Evolutionary conservation across 23 red algal species (phyloP).

Genomic region (Chondrus crispus): DNA sequence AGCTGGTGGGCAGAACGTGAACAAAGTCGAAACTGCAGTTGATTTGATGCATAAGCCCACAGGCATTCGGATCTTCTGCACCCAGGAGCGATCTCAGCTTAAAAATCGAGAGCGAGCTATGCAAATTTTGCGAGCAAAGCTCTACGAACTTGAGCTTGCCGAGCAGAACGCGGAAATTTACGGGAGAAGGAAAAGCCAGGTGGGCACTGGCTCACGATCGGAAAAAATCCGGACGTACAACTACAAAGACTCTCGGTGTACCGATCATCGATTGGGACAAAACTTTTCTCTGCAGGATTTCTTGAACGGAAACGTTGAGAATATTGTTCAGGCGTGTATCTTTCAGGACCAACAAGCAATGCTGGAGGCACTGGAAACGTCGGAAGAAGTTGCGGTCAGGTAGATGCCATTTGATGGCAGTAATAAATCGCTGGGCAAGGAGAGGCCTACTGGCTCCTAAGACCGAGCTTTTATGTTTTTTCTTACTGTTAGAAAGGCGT

Average conservation of each 20-base stretch:
- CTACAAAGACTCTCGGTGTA: conserved; percentile 94
- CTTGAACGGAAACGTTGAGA: conserved; percentile 84
- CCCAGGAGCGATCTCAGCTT: conserved; percentile 88
- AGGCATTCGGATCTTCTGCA: conserved; percentile 90
- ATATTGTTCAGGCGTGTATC: conserved; percentile 89
- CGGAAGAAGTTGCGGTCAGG: background rate
- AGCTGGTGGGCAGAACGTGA: conserved; percentile 98
- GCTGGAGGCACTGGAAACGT: conserved; percentile 62
- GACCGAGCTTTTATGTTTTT: no score
- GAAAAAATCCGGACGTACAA: conserved; percentile 99
- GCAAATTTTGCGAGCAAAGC: conserved; percentile 97
- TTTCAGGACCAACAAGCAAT: conserved; percentile 87
- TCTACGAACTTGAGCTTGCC: conserved; percentile 93
- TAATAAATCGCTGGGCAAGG: no score
- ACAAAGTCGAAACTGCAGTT: conserved; percentile 99
- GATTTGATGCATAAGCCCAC: conserved; percentile 95
- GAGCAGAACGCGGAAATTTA: conserved; percentile 82
- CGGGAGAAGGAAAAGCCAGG: conserved; percentile 79
- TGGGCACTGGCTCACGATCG: conserved; percentile 90
- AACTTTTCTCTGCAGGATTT: conserved; percentile 89
- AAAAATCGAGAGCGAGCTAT: conserved; percentile 97
- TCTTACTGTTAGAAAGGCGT: no score
- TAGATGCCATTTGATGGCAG: no score
- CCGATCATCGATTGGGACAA: conserved; percentile 89
- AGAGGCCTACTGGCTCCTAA: no score